Evolutionary conservation across 1,284 basidiomycete species (phyloP), one percentile per base, ranked within the genome.

Genomic region (Fomitiporia mediterranea): DNA sequence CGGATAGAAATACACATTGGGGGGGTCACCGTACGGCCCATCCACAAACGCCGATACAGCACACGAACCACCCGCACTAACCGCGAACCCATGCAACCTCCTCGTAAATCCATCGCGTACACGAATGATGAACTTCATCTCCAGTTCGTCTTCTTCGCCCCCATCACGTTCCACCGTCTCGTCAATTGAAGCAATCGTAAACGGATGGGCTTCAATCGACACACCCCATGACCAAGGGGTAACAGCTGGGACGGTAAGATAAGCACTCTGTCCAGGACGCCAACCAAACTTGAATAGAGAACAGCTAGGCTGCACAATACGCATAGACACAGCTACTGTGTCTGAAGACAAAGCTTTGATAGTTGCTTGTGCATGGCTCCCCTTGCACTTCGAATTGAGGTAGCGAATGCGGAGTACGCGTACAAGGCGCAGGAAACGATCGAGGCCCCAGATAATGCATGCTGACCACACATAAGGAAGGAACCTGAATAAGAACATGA

Each of bases 201-300:
- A 75, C 0, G 75, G 75, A 58, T 77, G 75, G 19, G 72, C 70
- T 62, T 75, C 74, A 37, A 68, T 71, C 5, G 73, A 70, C 3
- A 73, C 32, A 4, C 40, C 19, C 19, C 23, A 46, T 8, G 32
- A 11, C 38, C 21, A 46, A 17, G 5, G 48, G 51, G 71, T 68
- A 38, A 74, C 66, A 2, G 67, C 66, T 1, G 75, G 74, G n/a
- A 75, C 66, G 27, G 70, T 67, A 49, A 75, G 61, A 55, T 71
- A 74, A n/a, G 71, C 72, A 60, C 73, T 76, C 62, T 80, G 79
- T 11, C 77, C 79, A 0, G 78, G 66, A 15, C 61, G 66, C 78
- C 78, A 81, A 5, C 51, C 13, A 17, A 46, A 32, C 17, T 6
- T 28, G 23, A 46, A 4, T 17, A 17, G n/a, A 11, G 27, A 25